These are phyloP conservation scores for Sugiyamaella valdiviana DNA, from an alignment of 805 yeast genomes.

Conservation along the genomic window DNA sequence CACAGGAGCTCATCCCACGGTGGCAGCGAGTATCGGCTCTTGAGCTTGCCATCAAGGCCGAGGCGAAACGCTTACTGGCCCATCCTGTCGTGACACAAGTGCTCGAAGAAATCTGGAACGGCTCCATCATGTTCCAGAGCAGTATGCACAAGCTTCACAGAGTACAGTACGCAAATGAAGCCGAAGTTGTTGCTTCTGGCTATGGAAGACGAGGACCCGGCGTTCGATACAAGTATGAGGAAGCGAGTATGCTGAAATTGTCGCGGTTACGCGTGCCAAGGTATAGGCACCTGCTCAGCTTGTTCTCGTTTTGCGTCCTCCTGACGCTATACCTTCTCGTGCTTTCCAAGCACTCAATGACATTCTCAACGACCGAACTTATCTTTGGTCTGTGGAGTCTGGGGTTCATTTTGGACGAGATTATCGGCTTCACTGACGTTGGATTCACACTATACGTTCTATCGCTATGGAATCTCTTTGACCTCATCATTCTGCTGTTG, in stretches of 20 bases:
- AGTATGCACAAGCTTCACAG: conserved; percentile 34
- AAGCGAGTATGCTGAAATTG: conserved; percentile 33
- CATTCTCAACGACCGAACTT: conserved; percentile 29
- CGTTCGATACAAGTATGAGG: conserved; percentile 30
- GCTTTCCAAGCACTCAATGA: conserved; percentile 17
- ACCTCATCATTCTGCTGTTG: conserved; percentile 37
- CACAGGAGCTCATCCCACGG: conserved; percentile 24
- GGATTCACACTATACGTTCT: conserved; percentile 42
- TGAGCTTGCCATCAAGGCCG: conserved; percentile 48
- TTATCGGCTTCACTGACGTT: conserved; percentile 39
- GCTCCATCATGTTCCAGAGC: conserved; percentile 40
- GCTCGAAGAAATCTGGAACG: conserved; percentile 46
- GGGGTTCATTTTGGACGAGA: conserved; percentile 44
- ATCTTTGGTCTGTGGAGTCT: conserved; percentile 42
- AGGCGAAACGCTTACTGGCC: conserved; percentile 45
- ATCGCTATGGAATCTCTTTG: conserved; percentile 50
- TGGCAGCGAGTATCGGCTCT: conserved; percentile 41
- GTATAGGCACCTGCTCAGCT: conserved; percentile 31
- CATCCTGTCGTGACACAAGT: conserved; percentile 47
- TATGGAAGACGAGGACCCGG: conserved; percentile 32
- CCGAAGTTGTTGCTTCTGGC: conserved; percentile 23
- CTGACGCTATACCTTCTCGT: conserved; percentile 28
- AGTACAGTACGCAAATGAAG: conserved; percentile 26
- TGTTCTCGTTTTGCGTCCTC: conserved; percentile 29
- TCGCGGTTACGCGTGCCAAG: conserved; percentile 36